Base-by-base conservation (phyloP, 352 stramenopile species). In the Pythium brassicae region DNA sequence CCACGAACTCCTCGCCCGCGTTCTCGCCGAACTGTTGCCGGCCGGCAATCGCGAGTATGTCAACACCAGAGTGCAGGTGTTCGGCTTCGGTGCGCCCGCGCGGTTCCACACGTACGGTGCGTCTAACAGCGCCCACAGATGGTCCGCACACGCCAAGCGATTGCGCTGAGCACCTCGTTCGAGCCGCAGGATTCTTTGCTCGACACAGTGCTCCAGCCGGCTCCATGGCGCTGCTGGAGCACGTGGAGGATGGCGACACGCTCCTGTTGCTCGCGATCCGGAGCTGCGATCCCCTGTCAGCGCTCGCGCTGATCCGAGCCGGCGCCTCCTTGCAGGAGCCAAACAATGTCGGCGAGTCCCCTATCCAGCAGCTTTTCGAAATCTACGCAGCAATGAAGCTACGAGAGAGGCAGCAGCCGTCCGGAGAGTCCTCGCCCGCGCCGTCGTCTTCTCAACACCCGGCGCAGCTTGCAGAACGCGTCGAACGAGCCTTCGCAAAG, bases 101-200 rank as follows among this genome's bases (percentile, higher is more conserved):
- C 68, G 78, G 32, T 87, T 85, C 40, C 44, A 76, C 49, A 68
- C 62, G 3, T 86, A 78, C 40, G 78, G 77, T 87, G 29, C 34
- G 55, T 35, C n/a, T 45, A 37, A 35, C 19, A 37, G 14, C 32
- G 5, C 32, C 9, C 32, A 37, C 32, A 37, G 32, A 1, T 47
- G 35, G 8, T 19, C 10, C 25, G 3, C 11, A 12, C 12, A 12
- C n/a, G 2, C 22, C 27, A 32, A 7, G 1, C 15, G 22, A 15
- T 37, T 35, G 5, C n/a, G 42, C 42, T 26, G 9, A 10, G 23
- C 5, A 27, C 23, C 15, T 12, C 23, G 17, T 47, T 43, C 8
- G 22, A 14, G 0, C 20, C 15, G 2, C 51, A 89, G 79, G 80
- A 0, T 91, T 90, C 63, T 83, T 83, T 50, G 78, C 76, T 40